These are phyloP conservation scores for Hypoxylon fuscum DNA, from an alignment of 495 filamentous ascomycete genomes.

Conservation along the genomic window DNA sequence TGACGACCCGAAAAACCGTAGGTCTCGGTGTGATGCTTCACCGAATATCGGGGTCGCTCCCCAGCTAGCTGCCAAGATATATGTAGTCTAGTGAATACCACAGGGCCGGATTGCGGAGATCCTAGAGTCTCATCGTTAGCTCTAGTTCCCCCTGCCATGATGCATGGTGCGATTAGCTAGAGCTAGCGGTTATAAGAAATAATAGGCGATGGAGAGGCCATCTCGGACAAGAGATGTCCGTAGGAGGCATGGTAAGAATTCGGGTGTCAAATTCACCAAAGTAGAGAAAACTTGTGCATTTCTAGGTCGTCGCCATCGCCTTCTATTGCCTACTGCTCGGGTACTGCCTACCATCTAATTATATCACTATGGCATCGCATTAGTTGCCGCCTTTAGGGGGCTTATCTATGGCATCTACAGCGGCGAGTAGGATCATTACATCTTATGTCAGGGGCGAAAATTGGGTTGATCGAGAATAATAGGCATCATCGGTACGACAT, in stretches of 20 bases:
- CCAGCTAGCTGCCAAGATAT: slow-evolving; percentile 1
- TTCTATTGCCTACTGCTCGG: too few species aligned
- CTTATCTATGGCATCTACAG: background rate
- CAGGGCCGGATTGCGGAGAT: background rate
- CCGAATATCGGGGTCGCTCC: background rate
- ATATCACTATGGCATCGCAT: background rate
- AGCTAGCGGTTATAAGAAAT: too few species aligned
- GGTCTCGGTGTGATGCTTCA: background rate
- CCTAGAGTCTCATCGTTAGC: background rate
- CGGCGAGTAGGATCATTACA: background rate
- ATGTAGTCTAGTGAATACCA: background rate
- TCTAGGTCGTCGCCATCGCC: background rate
- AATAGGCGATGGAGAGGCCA: too few species aligned
- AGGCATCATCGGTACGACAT: background rate
- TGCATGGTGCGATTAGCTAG: background rate
- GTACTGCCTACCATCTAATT: too few species aligned
- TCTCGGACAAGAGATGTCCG: background rate
- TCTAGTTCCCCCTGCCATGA: too few species aligned
- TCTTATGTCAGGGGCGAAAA: background rate
- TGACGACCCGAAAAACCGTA: background rate
- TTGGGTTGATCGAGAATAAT: background rate
- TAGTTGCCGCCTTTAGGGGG: background rate
- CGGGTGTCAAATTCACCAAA: background rate
- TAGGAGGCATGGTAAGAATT: background rate
- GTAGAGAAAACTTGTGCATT: background rate